Percentiles rank a stretch among this genome's conserved stretches.
Evolutionary conservation across 108 stramenopile species (phyloP).

Genomic region (Bacterosira constricta): DNA sequence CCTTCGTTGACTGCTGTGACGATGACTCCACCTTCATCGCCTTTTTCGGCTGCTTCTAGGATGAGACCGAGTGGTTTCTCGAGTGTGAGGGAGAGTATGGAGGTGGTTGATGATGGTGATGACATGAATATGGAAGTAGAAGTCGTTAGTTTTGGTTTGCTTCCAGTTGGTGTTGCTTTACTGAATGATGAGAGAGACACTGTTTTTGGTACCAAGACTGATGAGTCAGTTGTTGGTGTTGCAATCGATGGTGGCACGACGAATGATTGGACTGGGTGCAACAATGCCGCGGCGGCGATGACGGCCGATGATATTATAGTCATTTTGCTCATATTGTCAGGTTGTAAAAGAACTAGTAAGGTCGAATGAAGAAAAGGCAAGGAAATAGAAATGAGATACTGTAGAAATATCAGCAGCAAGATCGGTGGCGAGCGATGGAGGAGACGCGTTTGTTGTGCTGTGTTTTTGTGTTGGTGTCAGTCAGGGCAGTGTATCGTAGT

Average conservation of each 20-base stretch:
- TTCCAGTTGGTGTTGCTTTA: neutral
- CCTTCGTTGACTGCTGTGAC: conserved; percentile 63
- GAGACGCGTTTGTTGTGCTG: too few relatives aligned
- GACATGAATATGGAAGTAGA: neutral
- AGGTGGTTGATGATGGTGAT: conserved; percentile 1
- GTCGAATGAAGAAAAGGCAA: too few relatives aligned
- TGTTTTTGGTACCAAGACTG: too few relatives aligned
- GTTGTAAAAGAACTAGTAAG: too few relatives aligned
- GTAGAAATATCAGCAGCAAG: neutral
- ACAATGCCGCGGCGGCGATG: neutral
- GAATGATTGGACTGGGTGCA: neutral
- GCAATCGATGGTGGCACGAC: neutral
- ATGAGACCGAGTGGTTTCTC: conserved; percentile 80
- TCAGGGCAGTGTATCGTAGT: neutral
- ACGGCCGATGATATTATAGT: neutral
- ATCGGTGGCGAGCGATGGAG: neutral
- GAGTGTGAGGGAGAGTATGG: conserved; percentile 40
- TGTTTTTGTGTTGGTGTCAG: neutral
- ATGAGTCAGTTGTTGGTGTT: neutral
- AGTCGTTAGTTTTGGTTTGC: neutral
- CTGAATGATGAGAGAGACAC: neutral
- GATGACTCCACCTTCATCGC: conserved; percentile 56
- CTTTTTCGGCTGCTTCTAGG: conserved; percentile 75
- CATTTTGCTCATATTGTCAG: neutral
- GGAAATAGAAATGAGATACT: too few relatives aligned